A percentile compares a stretch with the other conserved stretches of the same genome.
Conservation (phyloP, 495 filamentous ascomycete genomes). For the Penicillium fimorum region DNA sequence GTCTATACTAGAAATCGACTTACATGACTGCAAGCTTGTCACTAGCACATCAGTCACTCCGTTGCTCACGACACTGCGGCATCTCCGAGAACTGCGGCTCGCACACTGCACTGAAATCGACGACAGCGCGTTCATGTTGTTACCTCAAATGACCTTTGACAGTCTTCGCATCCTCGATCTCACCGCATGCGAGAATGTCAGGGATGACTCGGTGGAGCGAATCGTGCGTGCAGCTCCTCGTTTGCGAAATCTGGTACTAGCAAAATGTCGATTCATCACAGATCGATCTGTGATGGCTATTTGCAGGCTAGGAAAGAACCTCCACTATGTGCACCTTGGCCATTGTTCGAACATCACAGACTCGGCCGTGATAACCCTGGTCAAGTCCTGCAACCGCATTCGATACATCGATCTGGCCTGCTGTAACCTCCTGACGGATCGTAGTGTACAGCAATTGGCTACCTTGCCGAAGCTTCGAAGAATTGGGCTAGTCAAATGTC, state of each 20-base stretch:
- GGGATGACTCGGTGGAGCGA: conserved; percentile 80
- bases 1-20: conserved; percentile 93
- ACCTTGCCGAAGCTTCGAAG: conserved; percentile 86
- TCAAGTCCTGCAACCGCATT: conserved; percentile 86
- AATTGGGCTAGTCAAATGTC: conserved; percentile 94
- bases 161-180: conserved; percentile 91
- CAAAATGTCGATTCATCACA: conserved; percentile 90
- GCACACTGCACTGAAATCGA: conserved; percentile 80
- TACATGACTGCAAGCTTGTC: conserved; percentile 79
- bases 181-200: conserved; percentile 78
- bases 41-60: conserved; percentile 77
- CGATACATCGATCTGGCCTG: conserved; percentile 97
- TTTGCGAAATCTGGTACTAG: conserved; percentile 86
- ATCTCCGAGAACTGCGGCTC: conserved; percentile 84
- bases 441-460: conserved; percentile 80
- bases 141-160: conserved; percentile 72
- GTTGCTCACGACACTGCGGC: conserved; percentile 69
- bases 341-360: conserved; percentile 93
- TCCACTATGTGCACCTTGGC: conserved; percentile 94
- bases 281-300: conserved; percentile 86
- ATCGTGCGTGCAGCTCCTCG: conserved; percentile 85
- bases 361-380: conserved; percentile 74
- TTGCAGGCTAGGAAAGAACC: conserved; percentile 84
- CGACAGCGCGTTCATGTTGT: conserved; percentile 78
- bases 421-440: conserved; percentile 85